Evolutionary conservation across 1,139 yeast genomes (phyloP), one percentile per base, ranked within the genome.

Genomic region (Geotrichum phurueaensis): DNA sequence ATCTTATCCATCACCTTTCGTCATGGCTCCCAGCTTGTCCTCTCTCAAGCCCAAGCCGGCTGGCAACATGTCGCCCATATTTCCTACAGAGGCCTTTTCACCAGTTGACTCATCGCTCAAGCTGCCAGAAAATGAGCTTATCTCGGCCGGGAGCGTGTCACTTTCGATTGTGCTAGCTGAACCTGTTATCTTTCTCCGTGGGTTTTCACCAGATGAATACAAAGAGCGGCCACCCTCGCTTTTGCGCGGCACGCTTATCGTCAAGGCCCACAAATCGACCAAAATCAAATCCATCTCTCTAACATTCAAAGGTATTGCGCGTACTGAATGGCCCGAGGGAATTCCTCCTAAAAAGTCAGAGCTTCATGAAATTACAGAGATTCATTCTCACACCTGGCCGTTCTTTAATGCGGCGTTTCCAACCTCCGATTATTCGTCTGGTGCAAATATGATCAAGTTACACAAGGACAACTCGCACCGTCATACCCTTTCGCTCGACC

Each of bases 291-390:
- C 83, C 47, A 83, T 94, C n/a, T 73, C 78, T 2, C 76, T 94
- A 58, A 76, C 80, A 1, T 86, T 94, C 70, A 81, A 82, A 64
- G 99, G 98, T 1, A 73, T 75, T 1, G 83, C 89, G 52, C 79
- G 89, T 64, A 94, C 99, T 0, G 97, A 94, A 65, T 94, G 99
- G 98, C 99, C 98, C 2, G 99, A 95, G 69, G 99, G 98, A 0
- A 91, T 92, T 31, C 99, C 99, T 0, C 97, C 98, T 0, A 89
- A 88, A 70, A 84, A 84, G 68, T 78, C 78, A 29, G 86, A 84
- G 27, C 84, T 83, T 64, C 72, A 74, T 31, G 99, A 94, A 69
- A 72, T 80, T 29, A 83, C 81, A 64, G 88, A 84, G 62, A 72
- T 92, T 15, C 80, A 89, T 47, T 81, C 83, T 60, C 98, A 94